Base-by-base conservation (phyloP, 164 flowering plant genomes). In the Pachysandra terminalis region DNA sequence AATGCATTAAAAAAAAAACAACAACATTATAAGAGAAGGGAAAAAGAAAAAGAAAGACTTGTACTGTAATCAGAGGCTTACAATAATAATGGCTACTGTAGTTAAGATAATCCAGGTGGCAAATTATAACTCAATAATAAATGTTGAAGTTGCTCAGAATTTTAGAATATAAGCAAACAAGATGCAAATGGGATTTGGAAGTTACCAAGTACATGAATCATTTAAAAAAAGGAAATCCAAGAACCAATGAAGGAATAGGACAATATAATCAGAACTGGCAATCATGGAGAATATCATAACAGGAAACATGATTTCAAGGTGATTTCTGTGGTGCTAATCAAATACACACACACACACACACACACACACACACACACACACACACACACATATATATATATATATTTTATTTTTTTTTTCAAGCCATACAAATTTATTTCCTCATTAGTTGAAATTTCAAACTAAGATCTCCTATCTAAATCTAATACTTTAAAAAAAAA, bases 371-470 rank as follows among this genome's bases (percentile, higher is more conserved):
- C n/a, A n/a, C n/a, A n/a, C n/a, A n/a, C n/a, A n/a, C n/a, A n/a
- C n/a, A n/a, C n/a, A n/a, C n/a, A n/a, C n/a, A n/a, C n/a, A n/a
- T n/a, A n/a, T n/a, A n/a, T n/a, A n/a, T n/a, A n/a, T n/a, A n/a
- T n/a, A n/a, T 19, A 15, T n/a, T n/a, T n/a, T 32, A 7, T 32
- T 32, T 32, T 7, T 32, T 32, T 32, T 7, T 32, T 32, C 7
- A 32, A 55, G 62, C 71, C 67, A 67, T 60, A 9, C 9, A 25
- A 51, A 28, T 27, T 17, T 48, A 10, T 65, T 60, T 52, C 59
- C 61, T 69, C 48, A 14, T 53, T 53, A 19, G 21, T 52, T 56
- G 15, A 51, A 17, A 52, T 71, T 59, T 59, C 63, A 52, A 75
- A 54, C 63, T 57, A 67, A 23, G 5, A 32, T 32, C 37, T 7